Evolutionary conservation across 2,329 filamentous ascomycete species (phyloP), one percentile per base, ranked within the genome.

Genomic region (Epichloe glyceriae): DNA sequence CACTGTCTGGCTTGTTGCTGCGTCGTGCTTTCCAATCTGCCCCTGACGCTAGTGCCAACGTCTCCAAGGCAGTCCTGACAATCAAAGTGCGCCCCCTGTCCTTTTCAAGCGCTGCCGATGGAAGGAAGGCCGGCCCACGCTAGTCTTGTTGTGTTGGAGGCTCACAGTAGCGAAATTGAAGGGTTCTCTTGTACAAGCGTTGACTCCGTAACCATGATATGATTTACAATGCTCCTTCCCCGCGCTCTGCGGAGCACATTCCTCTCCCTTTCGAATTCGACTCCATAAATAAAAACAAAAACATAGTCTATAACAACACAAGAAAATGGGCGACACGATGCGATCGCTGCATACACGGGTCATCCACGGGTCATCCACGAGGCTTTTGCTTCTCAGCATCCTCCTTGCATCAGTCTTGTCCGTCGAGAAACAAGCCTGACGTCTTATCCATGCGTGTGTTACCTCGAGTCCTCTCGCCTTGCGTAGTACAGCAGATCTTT

Each of bases 1-100:
- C 26, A 30, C 26, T 30, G 8, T 10, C 26, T 30, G 8, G 4
- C 30, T 30, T 30, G 30, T 30, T 30, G 30, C 30, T 30, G 30
- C 26, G 30, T 30, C 30, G 30, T 10, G 30, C 30, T 30, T 30
- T 30, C 30, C 30, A 30, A 39, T 26, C 42, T 26, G 50, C 57
- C 56, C 57, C 57, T 57, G 57, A 54, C 56, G 51, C 56, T 57
- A 57, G 48, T 43, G 55, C 50, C 40, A 17, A 22, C 17, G 40
- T 42, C 19, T 42, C 19, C 19, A 10, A 30, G 26, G 26, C 26
- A 30, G 26, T 30, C 26, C 26, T 30, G 26, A 30, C 26, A 30
- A 30, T 30, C 26, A 30, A 30, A 30, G 8, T 30, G 7, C 26
- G 26, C 8, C 26, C 26, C 8, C 26, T 30, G 26, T 26, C 8